Evolutionary conservation across 805 yeast genomes (phyloP), one percentile per base, ranked within the genome.

Genomic region (Candida dajiaensis): DNA sequence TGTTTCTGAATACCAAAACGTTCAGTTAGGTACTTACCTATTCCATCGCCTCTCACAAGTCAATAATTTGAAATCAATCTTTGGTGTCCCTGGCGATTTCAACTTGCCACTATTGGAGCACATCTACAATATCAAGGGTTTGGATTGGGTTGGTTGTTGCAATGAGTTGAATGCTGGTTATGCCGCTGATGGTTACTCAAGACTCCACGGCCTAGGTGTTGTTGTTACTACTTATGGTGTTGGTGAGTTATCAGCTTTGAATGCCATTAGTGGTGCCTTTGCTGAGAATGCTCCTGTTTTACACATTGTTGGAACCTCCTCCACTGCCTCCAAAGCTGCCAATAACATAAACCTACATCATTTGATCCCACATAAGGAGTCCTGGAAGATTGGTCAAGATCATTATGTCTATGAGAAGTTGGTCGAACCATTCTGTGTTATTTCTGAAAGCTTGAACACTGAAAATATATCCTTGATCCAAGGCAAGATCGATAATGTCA

Each of bases 111-210:
- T 86, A 28, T 65, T 86, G 50, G 95, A 86, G 59, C 81, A 82
- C 61, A 61, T 85, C 43, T 78, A 82, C 56, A 60, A 73, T 4
- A 72, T 66, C 35, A 65, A 72, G 35, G 68, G 66, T 15, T 59
- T 84, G 51, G 65, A 78, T 48, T 89, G 95, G 87, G 76, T 86
- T 38, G 95, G 95, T 25, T 78, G 80, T 54, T 85, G 96, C 63
- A 90, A 90, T 61, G 97, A 89, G 68, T 74, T 90, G 55, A 90
- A 89, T 57, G 86, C 95, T 2, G 90, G 95, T 4, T 89, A 89
- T 65, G 85, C 95, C 11, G 89, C 90, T 10, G 96, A 89, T 62
- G 97, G 96, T 7, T 90, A 88, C 58, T 78, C 94, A 18, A 73
- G 89, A 52, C 47, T 69, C 42, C 69, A 68, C 47, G 52, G 54